Base-by-base conservation (phyloP, 106 monocot genomes). In the Dactylorhiza incarnata region DNA sequence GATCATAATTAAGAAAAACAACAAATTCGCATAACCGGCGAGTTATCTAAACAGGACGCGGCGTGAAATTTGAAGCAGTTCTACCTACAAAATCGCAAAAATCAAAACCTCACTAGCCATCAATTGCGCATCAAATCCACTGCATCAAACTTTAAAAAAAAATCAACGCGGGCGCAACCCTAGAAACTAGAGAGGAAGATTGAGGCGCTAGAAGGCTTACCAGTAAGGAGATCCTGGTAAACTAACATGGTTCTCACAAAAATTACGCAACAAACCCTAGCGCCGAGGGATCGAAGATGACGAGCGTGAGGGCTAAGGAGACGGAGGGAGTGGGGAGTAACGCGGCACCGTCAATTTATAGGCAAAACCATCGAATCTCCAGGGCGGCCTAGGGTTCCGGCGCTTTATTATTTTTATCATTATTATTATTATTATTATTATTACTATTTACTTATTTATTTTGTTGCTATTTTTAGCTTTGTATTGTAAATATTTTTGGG, bases 141-240 rank as follows among this genome's bases (percentile, higher is more conserved):
- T 5, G 51, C 20, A 63, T 9, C 22, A 22, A 63, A 25, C 7
- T 63, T 12, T 10, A 23, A 25, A 62, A 62, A 23, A 63, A 63
- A 63, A 2, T 0, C 20, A 24, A 29, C 24, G n/a, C 11, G 22
- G 9, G 19, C 19, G 9, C 65, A 23, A 61, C 22, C 23, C 19
- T 19, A 61, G 7, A 61, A 22, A 22, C 22, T 8, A 52, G 51
- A 24, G 65, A 24, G 2, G 44, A 6, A 17, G 16, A 68, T 12
- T 1, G 12, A 74, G 24, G 46, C 46, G 56, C 72, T 55, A 8
- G 58, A 15, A n/a, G 9, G 7, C 17, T 43, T 74, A 94, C 93
- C 93, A 23, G 90, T 75, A 74, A 93, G 80, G 50, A 84, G 62
- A 88, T 93, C 93, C 55, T 88, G 84, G 65, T 93, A 94, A 17